phyloP scores from a whole-genome alignment of 306 rosid species.

The Sophora flavescens region DNA sequence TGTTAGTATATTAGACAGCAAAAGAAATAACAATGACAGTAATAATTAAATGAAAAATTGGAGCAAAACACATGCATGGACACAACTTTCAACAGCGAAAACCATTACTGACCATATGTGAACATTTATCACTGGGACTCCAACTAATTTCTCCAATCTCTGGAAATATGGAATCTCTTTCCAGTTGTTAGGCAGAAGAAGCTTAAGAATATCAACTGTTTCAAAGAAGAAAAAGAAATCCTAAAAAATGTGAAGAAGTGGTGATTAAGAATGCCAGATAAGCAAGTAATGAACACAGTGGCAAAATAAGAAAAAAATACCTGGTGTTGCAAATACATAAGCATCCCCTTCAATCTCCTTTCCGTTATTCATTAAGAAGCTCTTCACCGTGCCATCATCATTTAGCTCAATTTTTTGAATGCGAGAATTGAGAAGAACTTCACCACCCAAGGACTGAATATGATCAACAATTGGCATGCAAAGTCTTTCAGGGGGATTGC shows the following conservation, averaged over 20 bases:
- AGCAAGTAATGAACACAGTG: not conserved
- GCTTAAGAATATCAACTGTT: constrained; percentile 94
- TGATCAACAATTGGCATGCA: constrained; percentile 92
- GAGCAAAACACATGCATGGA: constrained; percentile 7
- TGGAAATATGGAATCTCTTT: constrained; percentile 89
- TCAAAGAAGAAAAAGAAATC: constrained; percentile 24
- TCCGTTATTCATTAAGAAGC: constrained; percentile 72
- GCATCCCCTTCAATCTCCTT: constrained; percentile 85
- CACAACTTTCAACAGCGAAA: constrained; percentile 32
- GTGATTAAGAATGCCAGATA: constrained; percentile 22
- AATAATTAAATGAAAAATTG: constrained; percentile 4
- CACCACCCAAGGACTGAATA: constrained; percentile 87
- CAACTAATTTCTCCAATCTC: constrained; percentile 89
- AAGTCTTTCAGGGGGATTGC: constrained; percentile 96
- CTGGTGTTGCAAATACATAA: constrained; percentile 91
- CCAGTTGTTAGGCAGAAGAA: constrained; percentile 87
- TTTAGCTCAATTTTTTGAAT: constrained; percentile 83
- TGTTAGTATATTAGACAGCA: constrained; percentile 4
- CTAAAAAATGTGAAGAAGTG: constrained; percentile 40
- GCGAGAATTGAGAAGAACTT: constrained; percentile 85
- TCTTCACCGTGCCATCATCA: constrained; percentile 86
- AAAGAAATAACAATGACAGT: constrained; percentile 28
- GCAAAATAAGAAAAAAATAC: constrained; percentile 51
- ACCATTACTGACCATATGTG: constrained; percentile 84
- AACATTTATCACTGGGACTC: constrained; percentile 95